Conservation (phyloP, 1,284 basidiomycete genomes). For the Boletus calvinii region DNA sequence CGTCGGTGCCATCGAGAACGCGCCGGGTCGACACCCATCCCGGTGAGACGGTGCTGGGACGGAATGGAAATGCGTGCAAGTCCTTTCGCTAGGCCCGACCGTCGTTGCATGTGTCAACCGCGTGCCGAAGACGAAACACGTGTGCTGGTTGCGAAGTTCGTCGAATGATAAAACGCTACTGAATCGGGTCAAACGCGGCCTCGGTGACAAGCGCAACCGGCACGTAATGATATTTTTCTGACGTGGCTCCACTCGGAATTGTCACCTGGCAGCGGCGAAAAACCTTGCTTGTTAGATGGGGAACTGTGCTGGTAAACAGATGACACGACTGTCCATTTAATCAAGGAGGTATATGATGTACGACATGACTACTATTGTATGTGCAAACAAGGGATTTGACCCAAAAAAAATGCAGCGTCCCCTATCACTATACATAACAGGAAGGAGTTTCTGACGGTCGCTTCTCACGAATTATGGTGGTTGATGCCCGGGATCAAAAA, state of each 20-base stretch:
- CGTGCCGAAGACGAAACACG: conserved; percentile 2
- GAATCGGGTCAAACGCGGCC: conserved; percentile 2
- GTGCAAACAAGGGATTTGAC: no score
- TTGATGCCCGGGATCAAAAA: no score
- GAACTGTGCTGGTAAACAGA: no score
- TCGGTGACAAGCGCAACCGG: not conserved
- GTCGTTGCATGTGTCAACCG: conserved; percentile 53
- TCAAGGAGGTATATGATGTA: no score
- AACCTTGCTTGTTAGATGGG: no score
- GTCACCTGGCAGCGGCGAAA: no score
- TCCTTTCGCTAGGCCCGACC: conserved; percentile 43
- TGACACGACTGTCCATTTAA: no score
- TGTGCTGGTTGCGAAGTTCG: conserved; percentile 2
- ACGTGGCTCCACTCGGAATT: not conserved
- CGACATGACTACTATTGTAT: no score
- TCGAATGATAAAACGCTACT: not conserved
- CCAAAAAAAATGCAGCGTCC: no score
- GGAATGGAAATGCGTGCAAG: conserved; percentile 56
- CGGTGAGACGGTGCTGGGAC: conserved; percentile 35
- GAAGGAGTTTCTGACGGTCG: no score
- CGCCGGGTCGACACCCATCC: conserved; percentile 43
- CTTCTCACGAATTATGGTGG: no score
- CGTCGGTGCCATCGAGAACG: conserved; percentile 53
- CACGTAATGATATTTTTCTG: not conserved
- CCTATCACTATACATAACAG: no score